Evolutionary conservation across 1,284 basidiomycete species (phyloP).

Genomic region (Leccinum laetum): DNA sequence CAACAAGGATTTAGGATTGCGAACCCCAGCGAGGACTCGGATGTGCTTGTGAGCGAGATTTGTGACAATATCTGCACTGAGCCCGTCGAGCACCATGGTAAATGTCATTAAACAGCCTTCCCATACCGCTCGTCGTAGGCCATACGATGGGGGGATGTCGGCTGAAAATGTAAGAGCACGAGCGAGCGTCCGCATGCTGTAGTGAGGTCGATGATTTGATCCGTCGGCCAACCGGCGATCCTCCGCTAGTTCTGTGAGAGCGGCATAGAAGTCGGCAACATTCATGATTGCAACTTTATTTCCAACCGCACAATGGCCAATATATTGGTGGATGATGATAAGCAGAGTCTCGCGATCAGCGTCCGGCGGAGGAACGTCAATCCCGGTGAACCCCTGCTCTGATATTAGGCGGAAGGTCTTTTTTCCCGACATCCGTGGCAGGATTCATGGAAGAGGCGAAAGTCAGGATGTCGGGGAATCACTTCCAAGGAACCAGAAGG

Average conservation of each 20-base stretch:
- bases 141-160: constrained; percentile 78
- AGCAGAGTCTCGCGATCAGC: constrained; percentile 90
- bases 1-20: constrained; percentile 79
- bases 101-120: constrained; percentile 99
- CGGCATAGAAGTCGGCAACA: constrained; percentile 88
- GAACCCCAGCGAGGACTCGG: constrained; percentile 64
- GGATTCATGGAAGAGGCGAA: constrained; percentile 99
- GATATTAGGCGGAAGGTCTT: constrained; percentile 90
- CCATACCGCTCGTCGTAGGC: constrained; percentile 88
- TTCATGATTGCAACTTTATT: constrained; percentile 92
- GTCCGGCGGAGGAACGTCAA: constrained; percentile 94
- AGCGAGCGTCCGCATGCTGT: constrained; percentile 95
- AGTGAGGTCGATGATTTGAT: constrained; percentile 94
- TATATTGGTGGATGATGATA: constrained; percentile 88
- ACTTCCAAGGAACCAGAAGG: constrained; percentile 80
- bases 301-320: constrained; percentile 81
- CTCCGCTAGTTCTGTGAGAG: constrained; percentile 81
- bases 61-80: constrained; percentile 73
- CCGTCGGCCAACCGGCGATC: constrained; percentile 92
- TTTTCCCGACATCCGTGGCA: constrained; percentile 98
- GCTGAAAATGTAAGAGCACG: constrained; percentile 92
- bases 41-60: constrained; percentile 78
- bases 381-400: constrained; percentile 92
- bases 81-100: constrained; percentile 88
- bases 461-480: constrained; percentile 90